Evolutionary conservation across 208 protist genomes (phyloP).

Genomic region (Phytomonas serpens): DNA sequence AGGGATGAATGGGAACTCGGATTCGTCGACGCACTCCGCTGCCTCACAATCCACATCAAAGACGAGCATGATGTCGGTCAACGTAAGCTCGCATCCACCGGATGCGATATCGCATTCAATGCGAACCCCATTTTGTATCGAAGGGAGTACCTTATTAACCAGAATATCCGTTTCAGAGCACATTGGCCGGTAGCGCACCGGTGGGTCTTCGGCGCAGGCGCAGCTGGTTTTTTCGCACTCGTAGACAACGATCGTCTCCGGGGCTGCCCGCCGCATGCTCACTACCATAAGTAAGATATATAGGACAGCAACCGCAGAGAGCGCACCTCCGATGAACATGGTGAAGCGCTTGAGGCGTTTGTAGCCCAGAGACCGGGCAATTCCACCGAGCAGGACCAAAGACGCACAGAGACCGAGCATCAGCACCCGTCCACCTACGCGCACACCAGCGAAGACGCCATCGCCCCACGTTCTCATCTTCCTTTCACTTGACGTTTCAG

Average conservation of each 20-base stretch:
- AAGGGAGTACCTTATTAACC: slow-evolving; percentile 37
- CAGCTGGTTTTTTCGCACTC: slow-evolving; percentile 57
- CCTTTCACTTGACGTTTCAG: not conserved
- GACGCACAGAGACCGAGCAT: slow-evolving; percentile 42
- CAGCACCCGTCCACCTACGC: slow-evolving; percentile 25
- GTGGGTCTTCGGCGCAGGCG: slow-evolving; percentile 59
- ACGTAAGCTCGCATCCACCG: slow-evolving; percentile 36
- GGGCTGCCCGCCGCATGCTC: slow-evolving; percentile 28
- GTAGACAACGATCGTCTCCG: slow-evolving; percentile 31
- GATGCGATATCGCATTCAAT: slow-evolving; percentile 29
- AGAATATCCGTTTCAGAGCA: slow-evolving; percentile 50
- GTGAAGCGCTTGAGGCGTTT: slow-evolving; percentile 26
- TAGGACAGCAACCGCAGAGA: slow-evolving; percentile 28
- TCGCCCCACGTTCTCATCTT: slow-evolving; percentile 16
- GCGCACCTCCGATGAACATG: slow-evolving; percentile 17
- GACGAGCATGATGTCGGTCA: slow-evolving; percentile 47
- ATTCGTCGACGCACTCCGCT: slow-evolving; percentile 63
- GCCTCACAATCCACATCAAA: slow-evolving; percentile 63
- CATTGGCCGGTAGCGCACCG: slow-evolving; percentile 40
- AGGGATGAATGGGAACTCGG: slow-evolving; percentile 31
- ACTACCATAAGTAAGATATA: slow-evolving; percentile 63
- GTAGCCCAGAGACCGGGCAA: slow-evolving; percentile 28
- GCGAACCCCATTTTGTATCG: slow-evolving; percentile 48
- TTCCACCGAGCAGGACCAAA: slow-evolving; percentile 35
- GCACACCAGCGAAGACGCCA: slow-evolving; percentile 24